These are phyloP conservation scores for Tetradesmus lagerheimii DNA, from an alignment of 139 green algal species.

Conservation along the genomic window DNA sequence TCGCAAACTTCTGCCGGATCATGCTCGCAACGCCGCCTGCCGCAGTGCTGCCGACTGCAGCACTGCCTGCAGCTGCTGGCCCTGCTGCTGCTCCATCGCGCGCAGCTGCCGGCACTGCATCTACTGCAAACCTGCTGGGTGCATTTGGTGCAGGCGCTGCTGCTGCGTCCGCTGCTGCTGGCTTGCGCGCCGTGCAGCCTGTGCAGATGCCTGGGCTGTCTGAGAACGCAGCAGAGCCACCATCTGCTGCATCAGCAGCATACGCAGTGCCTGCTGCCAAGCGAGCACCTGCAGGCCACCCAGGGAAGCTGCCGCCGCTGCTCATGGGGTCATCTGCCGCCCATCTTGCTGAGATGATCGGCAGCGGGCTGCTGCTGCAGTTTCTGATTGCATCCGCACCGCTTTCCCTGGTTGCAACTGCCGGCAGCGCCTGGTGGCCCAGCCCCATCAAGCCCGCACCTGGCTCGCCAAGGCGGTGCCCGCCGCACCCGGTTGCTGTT, in stretches of 20 bases:
- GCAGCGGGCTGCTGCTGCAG: constrained; percentile 15
- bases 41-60: neutral
- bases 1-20: neutral
- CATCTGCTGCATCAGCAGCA: neutral
- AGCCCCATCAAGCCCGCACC: constrained; percentile 3
- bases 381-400: neutral
- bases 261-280: neutral
- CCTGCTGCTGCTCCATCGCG: constrained; percentile 5
- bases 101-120: neutral
- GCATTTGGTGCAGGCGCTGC: neutral
- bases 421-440: neutral
- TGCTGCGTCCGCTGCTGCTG: neutral
- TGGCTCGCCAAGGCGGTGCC: neutral
- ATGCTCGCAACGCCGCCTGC: neutral
- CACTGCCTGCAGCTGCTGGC: neutral
- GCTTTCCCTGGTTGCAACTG: neutral
- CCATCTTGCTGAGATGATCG: neutral
- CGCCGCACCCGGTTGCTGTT: neutral
- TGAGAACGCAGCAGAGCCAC: neutral
- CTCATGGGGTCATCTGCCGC: neutral
- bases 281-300: neutral
- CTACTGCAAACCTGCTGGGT: neutral
- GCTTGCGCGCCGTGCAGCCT: neutral
- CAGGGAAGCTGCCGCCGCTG: neutral
- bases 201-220: neutral